Base-by-base conservation (phyloP, 2,329 filamentous ascomycete species). In the Truncatella angustata region DNA sequence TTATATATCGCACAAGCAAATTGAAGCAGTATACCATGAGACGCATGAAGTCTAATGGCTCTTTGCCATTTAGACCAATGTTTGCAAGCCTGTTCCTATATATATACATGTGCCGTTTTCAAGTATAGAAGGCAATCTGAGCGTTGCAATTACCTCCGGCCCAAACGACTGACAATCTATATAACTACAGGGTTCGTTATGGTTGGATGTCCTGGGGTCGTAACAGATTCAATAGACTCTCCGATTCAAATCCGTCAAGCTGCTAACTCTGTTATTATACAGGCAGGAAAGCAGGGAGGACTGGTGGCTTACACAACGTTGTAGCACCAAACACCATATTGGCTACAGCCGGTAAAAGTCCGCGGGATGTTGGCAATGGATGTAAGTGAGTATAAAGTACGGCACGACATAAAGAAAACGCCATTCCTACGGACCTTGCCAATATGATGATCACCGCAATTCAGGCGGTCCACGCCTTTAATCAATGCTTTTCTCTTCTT, bases 281-380 rank as follows among this genome's bases (percentile, higher is more conserved):
- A 87, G 66, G 63, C 88, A 89, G 12, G 79, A 78, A 20, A 90
- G 70, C 14, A 85, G 74, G 6, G 81, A 53, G 90, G 79, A 2
- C 75, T 59, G 52, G 85, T 73, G 0, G 80, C 79, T 21, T 81
- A 65, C n/a, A 55, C 52, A 26, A 62, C 58, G n/a, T 57, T 57
- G 20, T 50, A 58, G 30, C 61, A 56, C 0, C 73, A 74, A 1
- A 77, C 70, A 37, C 75, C 75, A 16, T 64, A 63, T 53, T 72
- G 73, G 34, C 68, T 73, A 63, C 73, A 78, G 4, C 63, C 63
- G 34, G 72, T 71, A 65, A 77, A 75, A 40, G 75, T 57, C 10
- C 53, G 60, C 0, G 77, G 77, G 0, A 76, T 77, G 46, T 77
- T 74, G 7, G 75, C 75, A 28, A 70, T 72, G 6, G 75, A 65